Conservation (phyloP, 306 rosid genomes). For the Hippophae rhamnoides region DNA sequence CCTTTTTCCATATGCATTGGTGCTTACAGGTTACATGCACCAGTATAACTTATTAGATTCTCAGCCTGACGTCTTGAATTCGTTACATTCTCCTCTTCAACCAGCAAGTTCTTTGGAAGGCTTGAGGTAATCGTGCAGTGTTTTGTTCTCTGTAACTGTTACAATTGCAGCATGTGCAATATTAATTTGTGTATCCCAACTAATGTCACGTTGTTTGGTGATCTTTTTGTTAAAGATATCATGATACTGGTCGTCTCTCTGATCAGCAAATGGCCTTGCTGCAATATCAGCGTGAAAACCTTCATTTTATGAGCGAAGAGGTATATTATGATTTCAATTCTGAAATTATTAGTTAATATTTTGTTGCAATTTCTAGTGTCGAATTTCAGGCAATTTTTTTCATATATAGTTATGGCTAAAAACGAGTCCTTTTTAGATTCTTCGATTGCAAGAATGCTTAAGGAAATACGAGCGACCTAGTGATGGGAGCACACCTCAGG, state of each 20-base stretch:
- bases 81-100: slow-evolving; percentile 93
- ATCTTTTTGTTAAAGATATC: slow-evolving; percentile 38
- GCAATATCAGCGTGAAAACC: slow-evolving; percentile 98
- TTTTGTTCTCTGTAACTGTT: background rate
- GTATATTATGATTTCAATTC: slow-evolving; percentile 31
- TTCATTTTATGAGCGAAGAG: slow-evolving; percentile 98
- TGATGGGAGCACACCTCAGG: slow-evolving; percentile 96
- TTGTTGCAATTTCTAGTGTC: background rate
- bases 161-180: slow-evolving; percentile 1
- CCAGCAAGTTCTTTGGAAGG: slow-evolving; percentile 95
- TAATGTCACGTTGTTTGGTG: background rate
- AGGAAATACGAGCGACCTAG: slow-evolving; percentile 77
- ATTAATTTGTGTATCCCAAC: background rate
- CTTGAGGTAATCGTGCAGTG: slow-evolving; percentile 54
- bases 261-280: slow-evolving; percentile 99
- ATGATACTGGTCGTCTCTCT: slow-evolving; percentile 81
- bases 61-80: slow-evolving; percentile 92
- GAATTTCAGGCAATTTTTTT: background rate
- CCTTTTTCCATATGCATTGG: slow-evolving; percentile 13
- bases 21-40: slow-evolving; percentile 67
- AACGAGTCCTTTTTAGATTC: slow-evolving; percentile 47
- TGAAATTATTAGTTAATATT: slow-evolving; percentile 13
- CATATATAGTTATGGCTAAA: background rate
- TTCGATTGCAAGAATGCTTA: slow-evolving; percentile 81
- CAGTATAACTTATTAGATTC: slow-evolving; percentile 92